These are phyloP conservation scores for Penicillium sp. DNA, from an alignment of 2,329 filamentous ascomycete genomes.

Conservation along the genomic window DNA sequence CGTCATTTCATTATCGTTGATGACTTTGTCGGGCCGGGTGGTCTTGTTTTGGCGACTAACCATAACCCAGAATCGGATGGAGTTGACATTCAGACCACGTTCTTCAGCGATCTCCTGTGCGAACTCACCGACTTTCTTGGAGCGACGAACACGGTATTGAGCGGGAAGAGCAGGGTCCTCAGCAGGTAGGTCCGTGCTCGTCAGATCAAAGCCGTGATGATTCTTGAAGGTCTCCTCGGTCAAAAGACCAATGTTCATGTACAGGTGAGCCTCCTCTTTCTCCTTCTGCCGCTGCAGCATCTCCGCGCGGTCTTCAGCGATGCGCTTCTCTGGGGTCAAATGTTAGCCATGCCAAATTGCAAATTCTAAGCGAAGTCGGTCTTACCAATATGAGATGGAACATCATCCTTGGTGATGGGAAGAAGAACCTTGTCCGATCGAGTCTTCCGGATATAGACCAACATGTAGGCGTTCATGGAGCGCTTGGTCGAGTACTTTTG, in stretches of 20 bases:
- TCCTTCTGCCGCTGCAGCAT: slow-evolving; percentile 81
- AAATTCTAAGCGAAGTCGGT: neutral
- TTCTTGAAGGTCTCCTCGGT: slow-evolving; percentile 78
- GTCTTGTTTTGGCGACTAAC: slow-evolving; percentile 99
- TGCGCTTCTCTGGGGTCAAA: slow-evolving; percentile 59
- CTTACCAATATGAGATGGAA: slow-evolving; percentile 78
- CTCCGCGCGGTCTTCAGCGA: slow-evolving; percentile 79
- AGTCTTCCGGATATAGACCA: slow-evolving; percentile 93
- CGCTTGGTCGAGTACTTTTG: slow-evolving; percentile 65
- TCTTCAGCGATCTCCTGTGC: slow-evolving; percentile 70
- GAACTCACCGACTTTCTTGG: slow-evolving; percentile 77
- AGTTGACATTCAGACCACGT: slow-evolving; percentile 65
- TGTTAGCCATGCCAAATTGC: slow-evolving; percentile 12
- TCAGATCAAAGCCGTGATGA: slow-evolving; percentile 83
- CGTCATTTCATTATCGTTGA: slow-evolving; percentile 74
- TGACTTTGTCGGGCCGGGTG: slow-evolving; percentile 82
- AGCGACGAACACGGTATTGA: slow-evolving; percentile 70
- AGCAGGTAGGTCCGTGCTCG: slow-evolving; percentile 63
- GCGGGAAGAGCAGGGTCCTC: slow-evolving; percentile 71
- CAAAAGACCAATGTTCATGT: slow-evolving; percentile 80
- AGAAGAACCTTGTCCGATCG: slow-evolving; percentile 80
- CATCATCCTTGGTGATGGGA: slow-evolving; percentile 73
- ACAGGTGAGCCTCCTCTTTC: slow-evolving; percentile 90
- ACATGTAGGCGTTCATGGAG: slow-evolving; percentile 92
- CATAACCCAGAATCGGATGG: slow-evolving; percentile 90